phyloP scores from a whole-genome alignment of 2,329 filamentous ascomycete genomes.

The Biscogniauxia mediterranea region DNA sequence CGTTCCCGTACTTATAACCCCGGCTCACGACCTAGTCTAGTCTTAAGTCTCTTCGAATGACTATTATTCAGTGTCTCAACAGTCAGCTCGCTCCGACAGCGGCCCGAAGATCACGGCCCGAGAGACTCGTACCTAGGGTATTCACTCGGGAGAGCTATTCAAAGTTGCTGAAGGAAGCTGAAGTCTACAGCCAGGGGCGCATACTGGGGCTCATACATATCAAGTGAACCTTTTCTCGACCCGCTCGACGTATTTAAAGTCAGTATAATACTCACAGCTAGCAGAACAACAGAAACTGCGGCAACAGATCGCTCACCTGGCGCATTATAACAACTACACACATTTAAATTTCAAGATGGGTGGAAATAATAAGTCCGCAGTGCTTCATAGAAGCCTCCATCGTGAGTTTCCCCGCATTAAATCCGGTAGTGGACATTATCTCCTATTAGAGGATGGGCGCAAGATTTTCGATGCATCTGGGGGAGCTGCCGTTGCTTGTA shows the following conservation, averaged over 20 bases:
- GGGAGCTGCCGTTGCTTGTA: constrained; percentile 46
- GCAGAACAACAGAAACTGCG: no score
- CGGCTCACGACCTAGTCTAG: neutral
- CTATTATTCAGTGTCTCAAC: neutral
- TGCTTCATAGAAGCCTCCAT: constrained; percentile 39
- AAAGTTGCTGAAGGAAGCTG: neutral
- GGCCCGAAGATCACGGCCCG: neutral
- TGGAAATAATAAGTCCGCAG: constrained; percentile 31
- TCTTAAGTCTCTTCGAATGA: neutral
- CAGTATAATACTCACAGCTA: no score
- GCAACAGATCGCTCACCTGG: neutral
- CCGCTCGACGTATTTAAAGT: no score
- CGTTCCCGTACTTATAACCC: neutral
- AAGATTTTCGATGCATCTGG: constrained; percentile 44
- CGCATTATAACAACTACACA: neutral
- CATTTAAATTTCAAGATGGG: neutral
- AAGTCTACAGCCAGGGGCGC: neutral
- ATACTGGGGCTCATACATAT: neutral
- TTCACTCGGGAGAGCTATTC: neutral
- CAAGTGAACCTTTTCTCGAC: no score
- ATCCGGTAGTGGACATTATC: constrained; percentile 37
- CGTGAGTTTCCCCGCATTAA: constrained; percentile 34
- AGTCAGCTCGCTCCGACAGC: neutral
- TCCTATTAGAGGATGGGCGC: constrained; percentile 40
- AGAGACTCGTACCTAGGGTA: neutral